Evolutionary conservation across 208 protist species (phyloP), one percentile per base, ranked within the genome.

Genomic region (Perkinsela sp.): DNA sequence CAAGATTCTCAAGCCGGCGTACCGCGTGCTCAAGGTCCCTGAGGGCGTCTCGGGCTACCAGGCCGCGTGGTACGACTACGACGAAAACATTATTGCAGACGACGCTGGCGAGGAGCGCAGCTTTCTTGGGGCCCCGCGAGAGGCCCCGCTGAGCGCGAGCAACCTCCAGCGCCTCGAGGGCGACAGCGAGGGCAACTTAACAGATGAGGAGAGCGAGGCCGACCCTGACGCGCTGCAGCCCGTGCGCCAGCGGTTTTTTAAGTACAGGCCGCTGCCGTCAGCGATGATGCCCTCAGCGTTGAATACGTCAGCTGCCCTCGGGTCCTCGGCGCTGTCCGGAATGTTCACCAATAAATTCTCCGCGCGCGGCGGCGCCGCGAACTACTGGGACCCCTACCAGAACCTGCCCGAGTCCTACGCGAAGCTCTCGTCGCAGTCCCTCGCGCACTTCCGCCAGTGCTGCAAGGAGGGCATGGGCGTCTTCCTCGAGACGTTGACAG

Each of bases 311-410:
- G 89, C 32, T 92, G 74, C 67, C 85, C 85, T 30, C 85, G 91
- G 73, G 84, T 91, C 67, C 78, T 92, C 31, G 82, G 88, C 29
- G 78, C 74, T 29, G 83, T 85, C 15, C 16, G 72, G 1, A 67
- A 79, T 66, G 32, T 75, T 2, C 71, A 75, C 28, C 75, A 80
- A 31, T 40, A 73, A 31, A 57, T 85, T 31, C 75, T 83, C 32
- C 87, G 89, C 67, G 71, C 72, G 66, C 79, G n/a, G n/a, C n/a
- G 79, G 66, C 87, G 78, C 57, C 70, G 87, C 67, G 83, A 82
- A 28, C 73, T 92, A 76, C 68, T 92, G 87, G 87, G 74, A 92
- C 70, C 72, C 83, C 28, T 81, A 83, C 31, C 83, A 93, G 72
- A 84, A 75, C 67, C 72, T 92, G 30, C 87, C 87, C 1, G 6